Percentiles rank a stretch among this genome's conserved stretches.
phyloP scores from a whole-genome alignment of 768 basidiomycete species.

The Lactarius vividus region DNA sequence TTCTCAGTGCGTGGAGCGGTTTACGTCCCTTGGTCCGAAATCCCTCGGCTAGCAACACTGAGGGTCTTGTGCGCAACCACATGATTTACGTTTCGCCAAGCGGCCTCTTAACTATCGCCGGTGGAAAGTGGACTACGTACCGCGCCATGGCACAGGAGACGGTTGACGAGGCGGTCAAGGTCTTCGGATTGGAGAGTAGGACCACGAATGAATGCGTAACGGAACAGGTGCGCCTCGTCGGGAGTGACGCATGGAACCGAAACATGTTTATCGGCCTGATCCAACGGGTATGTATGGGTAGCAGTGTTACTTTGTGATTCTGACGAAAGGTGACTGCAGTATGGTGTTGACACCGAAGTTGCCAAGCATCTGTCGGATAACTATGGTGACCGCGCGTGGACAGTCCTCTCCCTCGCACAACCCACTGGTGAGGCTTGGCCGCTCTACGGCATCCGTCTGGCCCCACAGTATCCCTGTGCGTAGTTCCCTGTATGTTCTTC shows the following conservation, averaged over 20 bases:
- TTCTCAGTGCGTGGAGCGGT: slow-evolving; percentile 93
- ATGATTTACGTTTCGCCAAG: slow-evolving; percentile 79
- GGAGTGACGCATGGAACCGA: slow-evolving; percentile 90
- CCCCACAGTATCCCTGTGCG: slow-evolving; percentile 73
- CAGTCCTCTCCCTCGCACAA: slow-evolving; percentile 76
- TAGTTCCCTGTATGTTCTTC: slow-evolving; percentile 5
- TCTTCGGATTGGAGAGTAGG: slow-evolving; percentile 60
- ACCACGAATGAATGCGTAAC: slow-evolving; percentile 70
- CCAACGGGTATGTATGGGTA: slow-evolving; percentile 61
- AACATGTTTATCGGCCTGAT: slow-evolving; percentile 98
- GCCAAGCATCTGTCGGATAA: slow-evolving; percentile 91
- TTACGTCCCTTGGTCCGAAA: slow-evolving; percentile 87
- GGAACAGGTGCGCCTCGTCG: slow-evolving; percentile 76
- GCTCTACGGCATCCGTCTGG: slow-evolving; percentile 75
- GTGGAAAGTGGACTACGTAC: slow-evolving; percentile 99
- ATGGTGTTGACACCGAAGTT: slow-evolving; percentile 87
- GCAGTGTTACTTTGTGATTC: not conserved
- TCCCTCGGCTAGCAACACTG: slow-evolving; percentile 69
- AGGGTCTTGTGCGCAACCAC: slow-evolving; percentile 90
- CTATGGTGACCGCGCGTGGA: slow-evolving; percentile 97
- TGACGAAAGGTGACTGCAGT: slow-evolving; percentile 43
- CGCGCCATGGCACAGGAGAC: slow-evolving; percentile 95
- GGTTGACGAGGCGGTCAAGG: slow-evolving; percentile 80
- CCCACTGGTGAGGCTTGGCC: slow-evolving; percentile 82
- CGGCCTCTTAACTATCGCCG: slow-evolving; percentile 90